phyloP scores from a whole-genome alignment of 2,329 filamentous ascomycete genomes.

The Trichoderma citrinoviride region DNA sequence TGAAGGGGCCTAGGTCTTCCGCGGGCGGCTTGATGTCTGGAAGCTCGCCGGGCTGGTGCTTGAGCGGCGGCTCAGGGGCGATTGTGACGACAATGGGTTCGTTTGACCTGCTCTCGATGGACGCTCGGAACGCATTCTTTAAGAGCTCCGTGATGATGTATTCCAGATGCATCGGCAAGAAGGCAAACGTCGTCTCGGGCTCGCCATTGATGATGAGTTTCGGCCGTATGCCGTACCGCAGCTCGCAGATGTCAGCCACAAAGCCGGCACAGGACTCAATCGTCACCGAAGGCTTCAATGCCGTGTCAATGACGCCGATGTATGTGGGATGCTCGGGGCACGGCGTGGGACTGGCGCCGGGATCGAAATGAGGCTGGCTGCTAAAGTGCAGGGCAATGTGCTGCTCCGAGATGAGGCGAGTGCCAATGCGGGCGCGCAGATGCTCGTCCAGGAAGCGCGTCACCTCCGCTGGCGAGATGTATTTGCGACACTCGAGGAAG shows the following conservation, averaged over 20 bases:
- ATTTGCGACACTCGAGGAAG: conserved; percentile 89
- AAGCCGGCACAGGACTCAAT: conserved; percentile 84
- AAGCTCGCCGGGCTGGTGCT: conserved; percentile 27
- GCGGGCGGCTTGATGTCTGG: conserved; percentile 36
- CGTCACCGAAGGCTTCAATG: conserved; percentile 74
- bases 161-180: conserved; percentile 92
- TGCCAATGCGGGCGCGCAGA: conserved; percentile 89
- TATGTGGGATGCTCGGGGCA: conserved; percentile 61
- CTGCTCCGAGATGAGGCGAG: conserved; percentile 90
- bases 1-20: conserved; percentile 41
- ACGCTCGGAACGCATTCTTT: conserved; percentile 95
- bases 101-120: conserved; percentile 76
- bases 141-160: conserved; percentile 96
- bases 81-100: conserved; percentile 92
- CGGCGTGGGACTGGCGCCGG: conserved; percentile 48
- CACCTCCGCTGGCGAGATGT: conserved; percentile 79
- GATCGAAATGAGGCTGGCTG: conserved; percentile 66
- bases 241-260: conserved; percentile 93
- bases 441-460: conserved; percentile 92
- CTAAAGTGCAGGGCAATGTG: conserved; percentile 85
- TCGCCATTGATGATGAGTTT: conserved; percentile 79
- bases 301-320: conserved; percentile 94
- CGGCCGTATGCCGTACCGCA: conserved; percentile 89
- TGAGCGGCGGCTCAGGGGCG: conserved; percentile 61
- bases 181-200: conserved; percentile 83